A percentile compares a stretch with the other conserved stretches of the same genome.
phyloP scores from a whole-genome alignment of 1,139 yeast genomes.

The Groenewaldozyma sp. region DNA sequence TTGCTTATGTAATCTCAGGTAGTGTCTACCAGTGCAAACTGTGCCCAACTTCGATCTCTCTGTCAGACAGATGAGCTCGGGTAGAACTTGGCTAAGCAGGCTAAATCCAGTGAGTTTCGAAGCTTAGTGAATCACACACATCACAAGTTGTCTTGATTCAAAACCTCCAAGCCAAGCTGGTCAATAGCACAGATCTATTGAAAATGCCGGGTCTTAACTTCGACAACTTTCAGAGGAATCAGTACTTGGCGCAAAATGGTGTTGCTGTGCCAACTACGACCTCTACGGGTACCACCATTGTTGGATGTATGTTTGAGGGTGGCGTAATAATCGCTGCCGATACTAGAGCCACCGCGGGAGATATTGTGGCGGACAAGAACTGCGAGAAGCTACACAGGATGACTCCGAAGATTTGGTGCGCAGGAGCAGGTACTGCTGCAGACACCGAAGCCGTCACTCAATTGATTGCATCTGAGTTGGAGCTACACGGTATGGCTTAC shows the following conservation, averaged over 20 bases:
- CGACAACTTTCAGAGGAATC: conserved; percentile 87
- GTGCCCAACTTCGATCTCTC: too few species aligned
- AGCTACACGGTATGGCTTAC: conserved; percentile 75
- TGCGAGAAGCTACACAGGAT: conserved; percentile 92
- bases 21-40: too few species aligned
- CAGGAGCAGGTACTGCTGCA: conserved; percentile 99
- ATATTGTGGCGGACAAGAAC: conserved; percentile 94
- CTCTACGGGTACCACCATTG: conserved; percentile 97
- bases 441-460: conserved; percentile 97
- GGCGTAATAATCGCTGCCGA: conserved; percentile 98
- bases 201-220: conserved; percentile 84
- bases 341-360: conserved; percentile 95
- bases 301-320: conserved; percentile 82
- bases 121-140: too few species aligned
- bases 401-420: conserved; percentile 96
- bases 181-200: background rate
- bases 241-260: conserved; percentile 60
- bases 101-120: too few species aligned
- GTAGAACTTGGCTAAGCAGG: too few species aligned
- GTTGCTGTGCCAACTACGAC: conserved; percentile 78
- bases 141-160: too few species aligned
- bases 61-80: too few species aligned
- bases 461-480: conserved; percentile 81
- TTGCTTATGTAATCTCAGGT: too few species aligned
- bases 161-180: background rate